A percentile compares a stretch with the other conserved stretches of the same genome.
These are phyloP conservation scores for Plasmodium inui DNA, from an alignment of 169 alveolate genomes.

Conservation along the genomic window DNA sequence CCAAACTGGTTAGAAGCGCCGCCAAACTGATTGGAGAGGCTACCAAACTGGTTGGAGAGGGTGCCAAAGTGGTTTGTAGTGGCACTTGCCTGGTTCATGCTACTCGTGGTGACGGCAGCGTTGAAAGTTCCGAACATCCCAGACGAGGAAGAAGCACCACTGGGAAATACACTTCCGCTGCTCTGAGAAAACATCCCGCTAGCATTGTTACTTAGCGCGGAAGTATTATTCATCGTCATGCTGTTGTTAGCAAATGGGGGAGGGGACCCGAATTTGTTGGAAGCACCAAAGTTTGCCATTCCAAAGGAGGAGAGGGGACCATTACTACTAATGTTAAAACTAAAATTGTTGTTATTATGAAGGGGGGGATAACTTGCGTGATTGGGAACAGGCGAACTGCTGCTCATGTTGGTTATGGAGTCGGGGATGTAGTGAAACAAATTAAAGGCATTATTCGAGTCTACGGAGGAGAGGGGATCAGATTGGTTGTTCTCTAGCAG, in stretches of 20 bases:
- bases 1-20: neutral
- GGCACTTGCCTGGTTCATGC: neutral
- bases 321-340: neutral
- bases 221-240: neutral
- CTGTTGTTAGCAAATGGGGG: neutral
- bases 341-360: neutral
- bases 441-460: conserved; percentile 26
- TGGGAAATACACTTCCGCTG: neutral
- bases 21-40: too few relatives aligned
- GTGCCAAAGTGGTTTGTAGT: neutral
- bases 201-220: neutral
- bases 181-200: conserved; percentile 8
- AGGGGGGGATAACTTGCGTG: neutral
- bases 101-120: neutral
- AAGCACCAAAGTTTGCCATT: neutral
- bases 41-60: neutral
- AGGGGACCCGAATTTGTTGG: neutral
- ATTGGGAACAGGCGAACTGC: neutral
- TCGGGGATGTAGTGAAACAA: conserved; percentile 66
- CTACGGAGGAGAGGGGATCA: neutral
- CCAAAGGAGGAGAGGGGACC: conserved; percentile 3
- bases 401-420: conserved; percentile 46
- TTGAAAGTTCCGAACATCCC: neutral
- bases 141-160: neutral
- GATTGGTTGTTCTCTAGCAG: neutral